These are phyloP conservation scores for Stagonosporopsis cucurbitacearum DNA, from an alignment of 2,329 filamentous ascomycete species.

Conservation along the genomic window DNA sequence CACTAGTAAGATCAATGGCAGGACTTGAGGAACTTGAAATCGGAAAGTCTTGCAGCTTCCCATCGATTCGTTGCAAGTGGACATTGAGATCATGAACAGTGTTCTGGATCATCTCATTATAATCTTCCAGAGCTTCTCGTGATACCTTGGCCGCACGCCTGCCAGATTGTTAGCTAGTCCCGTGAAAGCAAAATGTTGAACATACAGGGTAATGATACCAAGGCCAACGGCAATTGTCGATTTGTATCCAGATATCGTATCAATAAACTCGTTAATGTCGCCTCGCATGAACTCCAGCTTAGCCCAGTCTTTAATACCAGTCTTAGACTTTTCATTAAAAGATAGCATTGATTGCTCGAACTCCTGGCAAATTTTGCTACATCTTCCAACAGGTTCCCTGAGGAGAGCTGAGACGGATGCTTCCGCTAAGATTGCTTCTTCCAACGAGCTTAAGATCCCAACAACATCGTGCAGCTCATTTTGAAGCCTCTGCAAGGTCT, in stretches of 20 bases:
- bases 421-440: constrained; percentile 3
- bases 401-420: constrained; percentile 9
- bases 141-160: no score
- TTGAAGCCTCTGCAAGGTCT: constrained; percentile 12
- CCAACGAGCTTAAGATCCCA: constrained; percentile 5
- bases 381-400: constrained; percentile 5
- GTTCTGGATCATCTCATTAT: no score
- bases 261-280: constrained; percentile 19
- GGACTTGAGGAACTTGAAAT: no score
- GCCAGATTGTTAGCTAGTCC: not conserved
- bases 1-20: no score
- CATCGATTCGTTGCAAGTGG: no score
- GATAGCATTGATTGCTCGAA: constrained; percentile 11
- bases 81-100: no score
- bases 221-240: constrained; percentile 15
- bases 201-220: constrained; percentile 12
- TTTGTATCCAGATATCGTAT: constrained; percentile 18
- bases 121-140: no score
- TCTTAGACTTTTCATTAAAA: constrained; percentile 13
- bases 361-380: constrained; percentile 15
- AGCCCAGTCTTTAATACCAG: constrained; percentile 11
- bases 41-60: no score
- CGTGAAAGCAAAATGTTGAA: not conserved
- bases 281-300: constrained; percentile 19
- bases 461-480: constrained; percentile 6